phyloP scores from a whole-genome alignment of 2,329 filamentous ascomycete species.

The Xylaria sp. region DNA sequence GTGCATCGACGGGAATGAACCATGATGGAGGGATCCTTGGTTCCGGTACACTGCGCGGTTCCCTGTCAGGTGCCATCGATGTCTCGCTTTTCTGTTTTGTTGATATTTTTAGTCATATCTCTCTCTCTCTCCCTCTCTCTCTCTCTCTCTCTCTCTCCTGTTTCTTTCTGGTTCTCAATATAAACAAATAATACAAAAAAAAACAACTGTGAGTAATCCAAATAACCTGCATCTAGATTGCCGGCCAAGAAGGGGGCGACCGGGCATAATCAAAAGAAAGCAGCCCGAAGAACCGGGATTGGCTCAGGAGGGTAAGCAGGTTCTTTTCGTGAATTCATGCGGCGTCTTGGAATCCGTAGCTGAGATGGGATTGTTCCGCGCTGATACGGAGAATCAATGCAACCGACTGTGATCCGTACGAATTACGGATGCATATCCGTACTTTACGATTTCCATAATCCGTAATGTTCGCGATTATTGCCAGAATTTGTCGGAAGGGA shows the following conservation, averaged over 20 bases:
- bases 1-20: background rate
- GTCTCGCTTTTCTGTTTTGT: background rate
- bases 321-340: background rate
- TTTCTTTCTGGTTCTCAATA: no score
- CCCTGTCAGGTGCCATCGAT: background rate
- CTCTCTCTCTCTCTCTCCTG: background rate
- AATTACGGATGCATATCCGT: background rate
- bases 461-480: no score
- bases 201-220: no score
- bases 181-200: no score
- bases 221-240: background rate
- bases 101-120: background rate
- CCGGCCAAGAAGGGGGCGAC: background rate
- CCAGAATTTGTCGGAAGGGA: no score
- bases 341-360: no score
- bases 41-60: slow-evolving; percentile 2
- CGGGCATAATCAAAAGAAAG: background rate
- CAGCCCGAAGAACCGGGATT: background rate
- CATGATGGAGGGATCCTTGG: slow-evolving; percentile 2
- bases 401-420: no score
- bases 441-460: no score
- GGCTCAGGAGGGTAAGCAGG: background rate
- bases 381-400: background rate
- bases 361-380: no score
- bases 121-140: no score